Evolutionary conservation across 148 eudicot genomes (phyloP), one percentile per base, ranked within the genome.

Genomic region (Talinum fruticosum): DNA sequence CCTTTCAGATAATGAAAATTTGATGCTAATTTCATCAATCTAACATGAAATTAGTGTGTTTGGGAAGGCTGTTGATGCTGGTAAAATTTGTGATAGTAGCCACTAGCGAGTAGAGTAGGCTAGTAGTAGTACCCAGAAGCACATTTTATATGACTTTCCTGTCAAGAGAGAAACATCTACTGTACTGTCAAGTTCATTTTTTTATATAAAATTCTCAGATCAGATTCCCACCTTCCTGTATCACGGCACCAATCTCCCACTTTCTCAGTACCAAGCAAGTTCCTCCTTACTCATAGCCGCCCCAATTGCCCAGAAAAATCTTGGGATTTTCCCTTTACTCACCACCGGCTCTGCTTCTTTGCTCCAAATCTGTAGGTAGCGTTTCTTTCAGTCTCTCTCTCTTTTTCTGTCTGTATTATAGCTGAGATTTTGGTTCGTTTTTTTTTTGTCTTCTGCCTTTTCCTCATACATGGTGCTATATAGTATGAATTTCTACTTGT

Each of bases 281-380:
- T 35, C 54, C 65, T 37, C 71, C 35, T 28, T 72, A n/a, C n/a
- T n/a, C n/a, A n/a, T 37, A 19, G 29, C 75, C 37, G 29, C 54
- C 54, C 62, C 26, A 26, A 0, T 34, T 5, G 19, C 78, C 61
- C 64, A 45, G 5, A 41, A 65, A n/a, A 69, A 29, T 75, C 26
- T 73, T 34, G 38, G 76, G 34, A 59, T 79, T 71, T 74, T 29
- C 19, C 14, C 34, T 51, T 28, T 32, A 28, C 33, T 79, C 34
- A 12, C 53, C 29, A 21, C 12, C 62, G 21, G 64, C 66, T 74
- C 82, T 34, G 66, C 72, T 29, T 21, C 41, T 57, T 45, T 44
- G 72, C 75, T 71, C 15, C 51, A 76, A 35, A 64, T 81, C 78
- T 77, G 51, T 66, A 77, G 74, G 81, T 51, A 51, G n/a, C 57